These are phyloP conservation scores for Danielia oregonensis DNA, from an alignment of 805 yeast species.

Conservation along the genomic window DNA sequence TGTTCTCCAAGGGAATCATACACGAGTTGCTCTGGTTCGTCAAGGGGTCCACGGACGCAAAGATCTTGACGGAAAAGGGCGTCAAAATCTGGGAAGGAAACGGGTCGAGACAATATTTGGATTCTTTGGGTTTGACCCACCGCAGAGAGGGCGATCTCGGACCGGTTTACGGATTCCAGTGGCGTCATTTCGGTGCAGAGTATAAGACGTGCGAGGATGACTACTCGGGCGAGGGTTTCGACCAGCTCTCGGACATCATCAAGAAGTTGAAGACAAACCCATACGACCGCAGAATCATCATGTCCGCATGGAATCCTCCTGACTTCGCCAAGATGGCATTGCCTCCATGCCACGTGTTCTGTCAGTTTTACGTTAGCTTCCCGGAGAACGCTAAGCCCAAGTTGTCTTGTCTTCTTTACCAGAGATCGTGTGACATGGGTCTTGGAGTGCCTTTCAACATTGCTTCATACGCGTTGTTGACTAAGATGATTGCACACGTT, in stretches of 20 bases:
- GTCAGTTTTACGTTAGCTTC: slow-evolving; percentile 90
- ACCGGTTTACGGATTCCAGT: slow-evolving; percentile 98
- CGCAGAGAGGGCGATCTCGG: slow-evolving; percentile 94
- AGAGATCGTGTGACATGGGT: slow-evolving; percentile 99
- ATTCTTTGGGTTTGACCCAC: slow-evolving; percentile 71
- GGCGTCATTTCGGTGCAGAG: slow-evolving; percentile 98
- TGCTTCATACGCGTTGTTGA: slow-evolving; percentile 90
- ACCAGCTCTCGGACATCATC: slow-evolving; percentile 80
- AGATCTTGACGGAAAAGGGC: slow-evolving; percentile 70
- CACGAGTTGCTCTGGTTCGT: slow-evolving; percentile 93
- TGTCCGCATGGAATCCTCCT: slow-evolving; percentile 99
- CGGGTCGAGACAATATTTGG: slow-evolving; percentile 89
- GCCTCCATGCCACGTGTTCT: slow-evolving; percentile 97
- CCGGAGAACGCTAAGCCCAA: slow-evolving; percentile 61
- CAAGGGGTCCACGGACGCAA: slow-evolving; percentile 85
- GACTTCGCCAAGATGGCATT: slow-evolving; percentile 92
- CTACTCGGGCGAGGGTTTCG: slow-evolving; percentile 84
- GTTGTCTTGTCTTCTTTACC: slow-evolving; percentile 86
- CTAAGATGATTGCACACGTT: slow-evolving; percentile 94
- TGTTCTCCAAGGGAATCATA: slow-evolving; percentile 83
- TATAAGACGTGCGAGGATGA: slow-evolving; percentile 84
- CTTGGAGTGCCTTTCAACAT: slow-evolving; percentile 98
- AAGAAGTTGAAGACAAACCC: slow-evolving; percentile 82
- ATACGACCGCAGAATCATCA: slow-evolving; percentile 86
- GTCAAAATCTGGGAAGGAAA: slow-evolving; percentile 99